Evolutionary conservation across 768 basidiomycete species (phyloP).

Genomic region (Auriscalpium orientale): DNA sequence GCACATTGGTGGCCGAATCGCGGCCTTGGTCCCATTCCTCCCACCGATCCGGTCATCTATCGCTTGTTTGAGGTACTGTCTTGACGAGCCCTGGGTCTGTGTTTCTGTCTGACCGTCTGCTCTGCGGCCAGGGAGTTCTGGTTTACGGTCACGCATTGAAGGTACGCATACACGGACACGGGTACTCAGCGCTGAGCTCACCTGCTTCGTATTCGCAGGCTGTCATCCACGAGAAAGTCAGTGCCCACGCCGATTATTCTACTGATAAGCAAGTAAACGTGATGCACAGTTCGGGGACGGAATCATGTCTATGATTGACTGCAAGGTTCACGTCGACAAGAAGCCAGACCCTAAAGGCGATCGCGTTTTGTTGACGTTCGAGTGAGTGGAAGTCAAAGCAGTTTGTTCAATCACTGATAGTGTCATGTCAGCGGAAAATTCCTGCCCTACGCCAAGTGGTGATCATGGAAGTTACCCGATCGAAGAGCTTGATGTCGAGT

Average conservation of each 20-base stretch:
- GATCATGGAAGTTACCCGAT: not conserved
- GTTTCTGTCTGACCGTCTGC: not conserved
- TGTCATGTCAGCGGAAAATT: conserved; percentile 56
- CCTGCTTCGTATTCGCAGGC: conserved; percentile 31
- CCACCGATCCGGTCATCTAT: conserved; percentile 75
- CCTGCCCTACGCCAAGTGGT: conserved; percentile 69
- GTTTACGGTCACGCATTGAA: conserved; percentile 80
- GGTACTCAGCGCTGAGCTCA: not conserved
- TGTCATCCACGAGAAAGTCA: conserved; percentile 70
- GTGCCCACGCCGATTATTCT: not conserved
- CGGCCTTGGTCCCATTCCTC: conserved; percentile 60
- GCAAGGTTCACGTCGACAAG: conserved; percentile 57
- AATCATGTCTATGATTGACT: conserved; percentile 88
- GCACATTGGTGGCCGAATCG: conserved; percentile 72
- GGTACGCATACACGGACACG: conserved; percentile 27
- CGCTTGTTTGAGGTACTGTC: conserved; percentile 63
- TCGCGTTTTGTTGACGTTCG: conserved; percentile 70
- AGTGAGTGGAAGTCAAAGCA: conserved; percentile 38
- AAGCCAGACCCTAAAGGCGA: conserved; percentile 76
- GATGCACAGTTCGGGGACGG: conserved; percentile 66
- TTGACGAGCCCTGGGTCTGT: not conserved
- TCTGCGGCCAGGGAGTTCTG: conserved; percentile 42
- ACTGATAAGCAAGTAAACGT: not conserved
- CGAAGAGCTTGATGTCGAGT: too few relatives aligned
- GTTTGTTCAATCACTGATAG: not conserved